These are phyloP conservation scores for Sclerotinia trifoliorum DNA, from an alignment of 2,329 filamentous ascomycete species.

Conservation along the genomic window DNA sequence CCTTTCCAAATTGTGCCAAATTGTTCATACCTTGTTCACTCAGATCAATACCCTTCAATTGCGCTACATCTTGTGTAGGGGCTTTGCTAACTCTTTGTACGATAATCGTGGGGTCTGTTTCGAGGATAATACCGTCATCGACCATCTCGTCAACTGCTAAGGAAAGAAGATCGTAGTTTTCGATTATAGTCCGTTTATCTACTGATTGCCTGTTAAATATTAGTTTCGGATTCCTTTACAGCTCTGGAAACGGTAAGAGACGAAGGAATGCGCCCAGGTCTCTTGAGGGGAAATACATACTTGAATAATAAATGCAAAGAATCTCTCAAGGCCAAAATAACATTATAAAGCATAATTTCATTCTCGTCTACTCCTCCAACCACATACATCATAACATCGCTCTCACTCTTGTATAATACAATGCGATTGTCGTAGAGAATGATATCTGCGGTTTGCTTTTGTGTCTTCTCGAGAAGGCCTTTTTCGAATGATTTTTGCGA, in stretches of 20 bases:
- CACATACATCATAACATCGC: conserved; percentile 94
- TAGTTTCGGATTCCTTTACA: neutral
- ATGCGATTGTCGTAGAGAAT: conserved; percentile 97
- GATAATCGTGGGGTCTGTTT: conserved; percentile 94
- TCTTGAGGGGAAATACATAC: conserved; percentile 49
- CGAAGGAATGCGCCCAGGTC: neutral
- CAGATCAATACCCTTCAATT: conserved; percentile 90
- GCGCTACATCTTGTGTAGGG: conserved; percentile 81
- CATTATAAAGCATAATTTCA: conserved; percentile 94
- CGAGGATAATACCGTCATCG: conserved; percentile 93
- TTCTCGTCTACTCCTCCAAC: conserved; percentile 92
- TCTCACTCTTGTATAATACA: conserved; percentile 97
- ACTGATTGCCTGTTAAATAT: conserved; percentile 71
- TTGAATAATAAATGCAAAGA: conserved; percentile 88
- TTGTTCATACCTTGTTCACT: conserved; percentile 95
- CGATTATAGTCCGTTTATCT: conserved; percentile 95
- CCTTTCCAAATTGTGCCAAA: conserved; percentile 89
- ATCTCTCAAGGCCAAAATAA: conserved; percentile 86
- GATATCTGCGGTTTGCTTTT: conserved; percentile 92
- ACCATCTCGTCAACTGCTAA: conserved; percentile 94
- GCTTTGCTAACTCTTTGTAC: conserved; percentile 89
- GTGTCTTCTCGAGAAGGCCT: conserved; percentile 90
- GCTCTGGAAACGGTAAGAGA: neutral
- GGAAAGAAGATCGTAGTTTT: conserved; percentile 96
- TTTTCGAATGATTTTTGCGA: conserved; percentile 97